These are phyloP conservation scores for Alternaria alternata DNA, from an alignment of 2,329 filamentous ascomycete species.

Conservation along the genomic window DNA sequence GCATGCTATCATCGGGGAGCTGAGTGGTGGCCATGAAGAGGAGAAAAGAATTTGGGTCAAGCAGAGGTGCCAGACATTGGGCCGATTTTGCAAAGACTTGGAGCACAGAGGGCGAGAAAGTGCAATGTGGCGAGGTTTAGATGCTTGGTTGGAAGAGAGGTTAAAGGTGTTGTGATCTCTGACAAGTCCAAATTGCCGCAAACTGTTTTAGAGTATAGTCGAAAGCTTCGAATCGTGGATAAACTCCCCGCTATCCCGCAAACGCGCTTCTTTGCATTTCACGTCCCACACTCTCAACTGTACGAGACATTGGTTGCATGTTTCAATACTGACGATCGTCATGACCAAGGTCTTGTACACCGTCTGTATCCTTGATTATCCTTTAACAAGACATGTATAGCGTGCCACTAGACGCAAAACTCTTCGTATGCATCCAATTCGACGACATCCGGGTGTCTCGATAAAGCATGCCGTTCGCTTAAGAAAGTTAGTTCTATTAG, in stretches of 20 bases:
- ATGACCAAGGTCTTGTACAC: not conserved
- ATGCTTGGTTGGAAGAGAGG: conserved; percentile 23
- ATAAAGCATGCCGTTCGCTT: not conserved
- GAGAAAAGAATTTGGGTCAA: conserved; percentile 27
- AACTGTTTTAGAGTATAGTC: not conserved
- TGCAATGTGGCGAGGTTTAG: conserved; percentile 27
- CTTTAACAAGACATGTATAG: not conserved
- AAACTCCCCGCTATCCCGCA: not conserved
- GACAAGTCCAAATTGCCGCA: not conserved
- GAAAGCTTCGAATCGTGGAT: not conserved
- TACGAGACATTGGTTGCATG: not conserved
- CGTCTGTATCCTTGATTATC: not conserved
- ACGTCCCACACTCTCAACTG: not conserved
- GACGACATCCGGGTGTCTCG: not conserved
- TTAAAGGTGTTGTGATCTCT: not conserved
- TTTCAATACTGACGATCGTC: not conserved
- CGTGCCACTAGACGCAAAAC: not conserved
- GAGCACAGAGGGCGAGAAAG: conserved; percentile 40
- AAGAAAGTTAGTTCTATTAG: not conserved
- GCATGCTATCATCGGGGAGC: conserved; percentile 32
- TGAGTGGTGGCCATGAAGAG: conserved; percentile 31
- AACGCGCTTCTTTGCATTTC: not conserved
- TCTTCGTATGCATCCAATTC: not conserved
- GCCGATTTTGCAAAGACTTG: conserved; percentile 55
- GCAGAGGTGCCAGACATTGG: conserved; percentile 54